Percentiles rank a stretch among this genome's conserved stretches.
Conservation (phyloP, 208 protist species). For the Trypanosoma brucei region DNA sequence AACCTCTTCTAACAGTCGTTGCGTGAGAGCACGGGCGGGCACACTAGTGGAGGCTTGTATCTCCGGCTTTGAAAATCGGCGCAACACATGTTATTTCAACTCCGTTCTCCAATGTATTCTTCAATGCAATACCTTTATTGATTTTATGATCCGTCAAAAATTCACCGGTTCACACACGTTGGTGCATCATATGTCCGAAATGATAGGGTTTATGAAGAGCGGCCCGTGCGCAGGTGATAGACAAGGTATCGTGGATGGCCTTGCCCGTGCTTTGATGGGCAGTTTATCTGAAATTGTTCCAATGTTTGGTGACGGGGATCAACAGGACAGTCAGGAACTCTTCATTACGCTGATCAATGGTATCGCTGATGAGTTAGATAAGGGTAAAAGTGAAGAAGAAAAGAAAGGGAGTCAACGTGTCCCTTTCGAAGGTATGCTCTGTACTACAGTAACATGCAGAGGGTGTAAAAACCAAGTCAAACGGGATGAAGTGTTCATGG, state of each 20-base stretch:
- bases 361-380: constrained; percentile 80
- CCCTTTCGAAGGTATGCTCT: constrained; percentile 66
- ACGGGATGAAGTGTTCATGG: constrained; percentile 83
- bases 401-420: constrained; percentile 42
- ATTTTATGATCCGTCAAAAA: constrained; percentile 14
- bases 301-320: constrained; percentile 69
- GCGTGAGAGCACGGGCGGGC: background rate
- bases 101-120: constrained; percentile 93
- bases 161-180: constrained; percentile 15
- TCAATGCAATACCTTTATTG: constrained; percentile 57
- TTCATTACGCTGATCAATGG: constrained; percentile 81
- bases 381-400: constrained; percentile 45
- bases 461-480: constrained; percentile 37
- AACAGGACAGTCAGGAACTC: constrained; percentile 90
- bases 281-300: constrained; percentile 44
- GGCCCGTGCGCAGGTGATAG: constrained; percentile 49
- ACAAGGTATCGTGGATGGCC: constrained; percentile 23
- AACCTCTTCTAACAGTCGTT: background rate
- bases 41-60: constrained; percentile 31
- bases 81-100: constrained; percentile 97
- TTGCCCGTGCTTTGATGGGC: constrained; percentile 34
- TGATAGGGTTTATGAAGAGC: constrained; percentile 44
- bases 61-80: constrained; percentile 82
- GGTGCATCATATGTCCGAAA: constrained; percentile 28
- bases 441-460: constrained; percentile 57